A percentile compares a stretch with the other conserved stretches of the same genome.
Conservation (phyloP, 768 basidiomycete genomes). For the Leccinum imitatum region DNA sequence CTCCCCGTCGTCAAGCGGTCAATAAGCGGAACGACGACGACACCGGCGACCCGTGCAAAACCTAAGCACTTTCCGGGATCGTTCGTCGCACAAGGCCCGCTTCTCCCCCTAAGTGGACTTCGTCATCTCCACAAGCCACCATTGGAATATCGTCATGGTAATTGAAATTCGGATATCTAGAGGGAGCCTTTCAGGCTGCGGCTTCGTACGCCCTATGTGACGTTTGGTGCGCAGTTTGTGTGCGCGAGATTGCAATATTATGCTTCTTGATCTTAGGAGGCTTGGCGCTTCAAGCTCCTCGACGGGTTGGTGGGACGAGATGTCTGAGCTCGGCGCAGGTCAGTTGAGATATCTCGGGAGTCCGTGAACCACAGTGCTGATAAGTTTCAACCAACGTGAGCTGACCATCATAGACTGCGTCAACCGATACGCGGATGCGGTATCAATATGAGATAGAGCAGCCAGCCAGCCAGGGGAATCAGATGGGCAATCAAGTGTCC, state of each 20-base stretch:
- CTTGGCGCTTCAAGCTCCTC: too few relatives aligned
- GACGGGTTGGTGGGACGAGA: not conserved
- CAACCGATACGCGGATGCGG: not conserved
- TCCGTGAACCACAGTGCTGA: not conserved
- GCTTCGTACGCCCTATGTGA: not conserved
- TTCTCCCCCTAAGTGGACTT: not conserved
- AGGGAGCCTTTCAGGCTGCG: not conserved
- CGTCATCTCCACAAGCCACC: not conserved
- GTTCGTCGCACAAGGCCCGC: not conserved
- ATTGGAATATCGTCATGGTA: not conserved
- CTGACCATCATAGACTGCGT: not conserved
- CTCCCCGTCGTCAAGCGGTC: not conserved
- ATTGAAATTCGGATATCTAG: constrained; percentile 1
- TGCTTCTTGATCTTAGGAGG: not conserved
- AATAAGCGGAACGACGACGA: not conserved
- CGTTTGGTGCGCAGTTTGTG: not conserved
- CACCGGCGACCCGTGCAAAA: not conserved
- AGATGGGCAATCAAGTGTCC: not conserved
- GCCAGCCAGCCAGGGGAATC: not conserved
- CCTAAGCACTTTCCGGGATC: not conserved
- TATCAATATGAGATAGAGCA: not conserved
- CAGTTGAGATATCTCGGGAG: not conserved
- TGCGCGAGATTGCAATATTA: not conserved
- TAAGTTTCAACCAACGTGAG: not conserved
- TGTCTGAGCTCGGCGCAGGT: not conserved